phyloP scores from a whole-genome alignment of 2,329 filamentous ascomycete genomes.

The Penicillium frequentans region DNA sequence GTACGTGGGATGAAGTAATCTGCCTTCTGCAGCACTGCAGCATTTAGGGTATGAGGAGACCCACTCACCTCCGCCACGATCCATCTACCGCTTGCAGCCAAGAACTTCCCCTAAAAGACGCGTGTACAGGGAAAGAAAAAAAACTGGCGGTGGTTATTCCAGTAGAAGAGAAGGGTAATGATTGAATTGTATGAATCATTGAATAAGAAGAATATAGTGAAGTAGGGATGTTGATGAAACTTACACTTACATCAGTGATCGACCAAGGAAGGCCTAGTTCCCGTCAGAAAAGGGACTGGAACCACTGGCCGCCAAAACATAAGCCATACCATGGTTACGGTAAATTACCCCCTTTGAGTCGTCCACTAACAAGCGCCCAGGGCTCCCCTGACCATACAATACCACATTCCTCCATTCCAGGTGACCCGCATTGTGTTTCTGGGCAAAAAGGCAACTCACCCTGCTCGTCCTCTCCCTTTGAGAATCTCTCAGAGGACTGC shows the following conservation, averaged over 20 bases:
- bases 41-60: neutral
- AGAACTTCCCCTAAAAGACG: neutral
- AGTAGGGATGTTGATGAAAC: neutral
- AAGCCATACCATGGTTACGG: neutral
- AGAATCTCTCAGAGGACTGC: neutral
- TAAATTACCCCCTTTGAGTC: neutral
- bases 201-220: neutral
- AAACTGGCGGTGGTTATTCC: neutral
- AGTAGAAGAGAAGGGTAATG: neutral
- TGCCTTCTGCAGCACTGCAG: neutral
- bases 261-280: neutral
- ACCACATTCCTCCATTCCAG: constrained; percentile 7
- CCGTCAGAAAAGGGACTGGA: neutral
- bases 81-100: constrained; percentile 21
- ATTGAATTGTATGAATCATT: neutral
- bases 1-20: constrained; percentile 6
- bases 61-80: constrained; percentile 1
- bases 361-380: neutral
- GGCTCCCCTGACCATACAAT: neutral
- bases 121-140: neutral
- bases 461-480: neutral
- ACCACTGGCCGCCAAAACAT: neutral
- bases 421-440: constrained; percentile 5
- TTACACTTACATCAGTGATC: neutral
- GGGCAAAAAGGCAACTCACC: neutral